phyloP scores from a whole-genome alignment of 768 basidiomycete species.

The Amanita muscaria region DNA sequence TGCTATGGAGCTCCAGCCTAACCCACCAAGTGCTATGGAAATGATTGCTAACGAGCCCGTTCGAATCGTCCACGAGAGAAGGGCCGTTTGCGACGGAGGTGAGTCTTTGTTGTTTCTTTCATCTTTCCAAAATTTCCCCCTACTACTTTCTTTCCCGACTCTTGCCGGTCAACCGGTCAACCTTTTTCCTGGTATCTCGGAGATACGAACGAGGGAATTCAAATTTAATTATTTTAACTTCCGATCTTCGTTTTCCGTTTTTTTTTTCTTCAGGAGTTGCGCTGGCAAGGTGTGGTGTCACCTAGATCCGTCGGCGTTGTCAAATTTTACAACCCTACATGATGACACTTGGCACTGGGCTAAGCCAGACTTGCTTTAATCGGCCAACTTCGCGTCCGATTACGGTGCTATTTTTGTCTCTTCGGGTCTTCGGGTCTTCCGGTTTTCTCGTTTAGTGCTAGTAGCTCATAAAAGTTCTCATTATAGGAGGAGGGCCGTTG shows the following conservation, averaged over 20 bases:
- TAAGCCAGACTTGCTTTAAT: too few relatives aligned
- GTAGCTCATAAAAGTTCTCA: slow-evolving; percentile 1
- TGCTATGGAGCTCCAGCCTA: slow-evolving; percentile 77
- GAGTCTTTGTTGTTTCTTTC: slow-evolving; percentile 28
- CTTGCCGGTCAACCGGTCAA: not conserved
- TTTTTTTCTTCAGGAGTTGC: too few relatives aligned
- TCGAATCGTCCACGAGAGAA: slow-evolving; percentile 70
- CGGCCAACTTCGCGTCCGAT: too few relatives aligned
- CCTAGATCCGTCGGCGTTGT: too few relatives aligned
- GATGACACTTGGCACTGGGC: too few relatives aligned
- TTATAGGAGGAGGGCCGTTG: slow-evolving; percentile 83
- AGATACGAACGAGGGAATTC: too few relatives aligned
- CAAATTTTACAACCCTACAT: too few relatives aligned
- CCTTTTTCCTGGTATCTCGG: too few relatives aligned
- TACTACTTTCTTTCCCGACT: not conserved
- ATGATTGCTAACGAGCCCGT: slow-evolving; percentile 83
- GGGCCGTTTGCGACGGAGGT: slow-evolving; percentile 95
- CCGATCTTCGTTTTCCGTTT: too few relatives aligned
- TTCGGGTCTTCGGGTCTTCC: not conserved
- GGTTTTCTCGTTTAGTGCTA: not conserved
- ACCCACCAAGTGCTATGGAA: slow-evolving; percentile 85
- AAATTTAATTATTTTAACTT: too few relatives aligned
- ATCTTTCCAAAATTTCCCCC: not conserved
- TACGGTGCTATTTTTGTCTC: not conserved
- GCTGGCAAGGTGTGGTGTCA: too few relatives aligned